phyloP scores from a whole-genome alignment of 495 filamentous ascomycete species.

The Neurospora sp. region DNA sequence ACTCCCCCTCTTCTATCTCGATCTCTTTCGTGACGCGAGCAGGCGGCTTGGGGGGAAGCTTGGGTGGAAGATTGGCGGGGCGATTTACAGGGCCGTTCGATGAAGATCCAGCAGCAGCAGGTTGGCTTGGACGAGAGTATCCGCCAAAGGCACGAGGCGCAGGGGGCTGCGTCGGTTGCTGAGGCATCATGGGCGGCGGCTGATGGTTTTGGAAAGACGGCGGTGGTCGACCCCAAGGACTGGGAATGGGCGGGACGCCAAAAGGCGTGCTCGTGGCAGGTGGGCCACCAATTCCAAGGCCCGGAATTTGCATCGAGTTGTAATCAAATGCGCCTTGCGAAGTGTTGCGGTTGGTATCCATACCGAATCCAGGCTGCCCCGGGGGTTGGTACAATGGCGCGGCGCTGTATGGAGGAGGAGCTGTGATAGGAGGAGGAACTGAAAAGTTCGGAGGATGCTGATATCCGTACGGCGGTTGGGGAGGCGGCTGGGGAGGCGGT shows the following conservation, averaged over 20 bases:
- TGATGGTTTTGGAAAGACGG: neutral
- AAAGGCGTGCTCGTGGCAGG: neutral
- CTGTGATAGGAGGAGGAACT: neutral
- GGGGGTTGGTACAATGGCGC: conserved; percentile 1
- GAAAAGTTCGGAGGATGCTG: conserved; percentile 15
- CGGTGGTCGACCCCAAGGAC: conserved; percentile 6
- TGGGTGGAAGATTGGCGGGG: neutral
- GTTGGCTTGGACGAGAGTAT: conserved; percentile 2
- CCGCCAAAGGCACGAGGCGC: neutral
- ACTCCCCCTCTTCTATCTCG: conserved; percentile 60
- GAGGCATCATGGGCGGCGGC: neutral
- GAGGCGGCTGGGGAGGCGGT: conserved; percentile 10
- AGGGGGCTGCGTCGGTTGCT: neutral
- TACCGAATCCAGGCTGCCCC: neutral
- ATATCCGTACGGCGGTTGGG: conserved; percentile 16
- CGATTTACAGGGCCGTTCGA: neutral
- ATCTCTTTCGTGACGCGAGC: neutral
- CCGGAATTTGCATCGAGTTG: conserved; percentile 33
- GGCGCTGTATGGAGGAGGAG: neutral
- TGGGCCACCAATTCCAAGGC: conserved; percentile 24
- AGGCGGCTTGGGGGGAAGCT: neutral
- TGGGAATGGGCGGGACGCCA: neutral
- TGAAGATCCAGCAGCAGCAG: conserved; percentile 5
- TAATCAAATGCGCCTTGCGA: conserved; percentile 26
- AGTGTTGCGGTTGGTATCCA: conserved; percentile 11